Base-by-base conservation (phyloP, 2,329 filamentous ascomycete genomes). In the Aureobasidium lini region DNA sequence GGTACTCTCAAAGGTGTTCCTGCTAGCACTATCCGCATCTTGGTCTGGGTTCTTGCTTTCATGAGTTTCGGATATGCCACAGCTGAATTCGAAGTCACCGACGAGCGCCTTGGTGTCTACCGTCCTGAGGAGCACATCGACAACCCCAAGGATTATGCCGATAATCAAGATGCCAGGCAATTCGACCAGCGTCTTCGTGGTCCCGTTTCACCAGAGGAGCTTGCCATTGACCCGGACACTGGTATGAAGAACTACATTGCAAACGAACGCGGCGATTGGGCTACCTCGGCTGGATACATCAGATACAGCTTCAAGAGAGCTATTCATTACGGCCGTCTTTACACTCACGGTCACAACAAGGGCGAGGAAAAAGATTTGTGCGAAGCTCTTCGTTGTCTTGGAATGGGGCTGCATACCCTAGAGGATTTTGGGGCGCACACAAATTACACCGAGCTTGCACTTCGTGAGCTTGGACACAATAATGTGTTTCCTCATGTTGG, bases 401-500 rank as follows among this genome's bases (percentile, higher is more conserved):
- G n/a, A n/a, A n/a, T n/a, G n/a, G n/a, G n/a, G n/a, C n/a, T n/a
- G n/a, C n/a, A n/a, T n/a, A n/a, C n/a, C n/a, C n/a, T n/a, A 28
- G 92, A 95, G 76, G 92, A 96, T 71, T 97, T 87, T 76, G 86
- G 91, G 57, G 93, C 92, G 15, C 93, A 96, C 75, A 95, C 90
- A 71, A 96, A 96, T 79, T 96, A 95, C 75, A 85, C 81, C 13
- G 92, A 96, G 72, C 83, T 96, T 61, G 89, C 88, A 61, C 80
- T 96, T 49, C 91, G 94, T 66, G 91, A 96, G 72, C 75, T 96
- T 67, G 91, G 90, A 54, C 90, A 94, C 73, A 78, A 76, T 6
- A 82, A 89, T 62, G 76, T 96, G 61, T 96, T 96, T 72, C 90
- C 93, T 29, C 91, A 96, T 68, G 89, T 94, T 58, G 93, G 93